These are phyloP conservation scores for Lablab purpureus DNA, from an alignment of 306 rosid genomes.

Conservation along the genomic window DNA sequence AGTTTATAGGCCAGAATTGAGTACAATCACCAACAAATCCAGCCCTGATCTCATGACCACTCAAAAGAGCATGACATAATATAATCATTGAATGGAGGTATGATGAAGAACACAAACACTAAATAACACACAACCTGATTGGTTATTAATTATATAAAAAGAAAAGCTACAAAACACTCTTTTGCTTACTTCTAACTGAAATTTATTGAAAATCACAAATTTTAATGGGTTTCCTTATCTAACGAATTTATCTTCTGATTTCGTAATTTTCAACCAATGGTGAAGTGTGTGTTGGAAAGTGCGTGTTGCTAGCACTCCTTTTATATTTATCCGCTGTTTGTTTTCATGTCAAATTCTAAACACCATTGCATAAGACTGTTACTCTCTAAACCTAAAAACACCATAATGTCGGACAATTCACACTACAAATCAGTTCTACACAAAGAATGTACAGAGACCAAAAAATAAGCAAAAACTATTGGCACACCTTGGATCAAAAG, in stretches of 20 bases:
- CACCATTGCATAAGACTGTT: neutral
- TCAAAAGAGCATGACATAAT: neutral
- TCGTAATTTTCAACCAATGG: too few species aligned
- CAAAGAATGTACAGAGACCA: neutral
- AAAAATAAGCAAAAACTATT: slow-evolving; percentile 14
- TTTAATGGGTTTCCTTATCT: too few species aligned
- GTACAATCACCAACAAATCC: neutral
- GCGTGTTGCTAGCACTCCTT: too few species aligned
- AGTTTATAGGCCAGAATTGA: neutral
- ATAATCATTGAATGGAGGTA: slow-evolving; percentile 8
- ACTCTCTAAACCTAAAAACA: neutral
- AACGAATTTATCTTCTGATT: too few species aligned
- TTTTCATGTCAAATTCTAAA: neutral
- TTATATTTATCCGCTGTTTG: neutral
- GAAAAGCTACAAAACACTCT: too few species aligned
- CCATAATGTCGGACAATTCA: neutral
- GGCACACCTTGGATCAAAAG: slow-evolving; percentile 83
- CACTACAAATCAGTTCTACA: neutral
- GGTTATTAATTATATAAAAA: neutral
- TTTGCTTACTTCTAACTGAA: too few species aligned
- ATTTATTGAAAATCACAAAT: too few species aligned
- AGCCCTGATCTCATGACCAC: neutral
- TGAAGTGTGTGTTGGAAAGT: too few species aligned
- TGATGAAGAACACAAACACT: neutral
- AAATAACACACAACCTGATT: neutral